A percentile compares a stretch with the other conserved stretches of the same genome.
Evolutionary conservation across 2,329 filamentous ascomycete species (phyloP).

Genomic region (Cytospora piceae): DNA sequence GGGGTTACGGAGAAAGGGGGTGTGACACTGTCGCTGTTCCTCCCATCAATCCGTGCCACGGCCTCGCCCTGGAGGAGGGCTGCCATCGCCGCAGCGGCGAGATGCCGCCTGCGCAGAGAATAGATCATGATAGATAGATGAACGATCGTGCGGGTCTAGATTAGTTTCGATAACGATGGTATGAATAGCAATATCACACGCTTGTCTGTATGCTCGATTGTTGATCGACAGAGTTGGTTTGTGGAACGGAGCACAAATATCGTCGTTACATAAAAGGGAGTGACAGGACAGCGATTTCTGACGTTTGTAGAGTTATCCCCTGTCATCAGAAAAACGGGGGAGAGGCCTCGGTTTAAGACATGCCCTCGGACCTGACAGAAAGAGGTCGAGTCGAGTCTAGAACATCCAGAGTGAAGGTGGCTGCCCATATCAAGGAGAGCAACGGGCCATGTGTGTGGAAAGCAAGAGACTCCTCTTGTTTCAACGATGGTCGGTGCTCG

Average conservation of each 20-base stretch:
- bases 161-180: neutral
- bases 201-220: neutral
- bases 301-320: slow-evolving; percentile 3
- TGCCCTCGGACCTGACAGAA: neutral
- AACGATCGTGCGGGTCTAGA: neutral
- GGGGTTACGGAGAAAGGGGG: slow-evolving; percentile 25
- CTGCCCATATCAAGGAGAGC: neutral
- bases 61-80: slow-evolving; percentile 26
- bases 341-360: slow-evolving; percentile 20
- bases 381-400: slow-evolving; percentile 3
- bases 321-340: slow-evolving; percentile 8
- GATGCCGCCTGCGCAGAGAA: slow-evolving; percentile 1
- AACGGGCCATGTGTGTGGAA: neutral
- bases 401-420: neutral
- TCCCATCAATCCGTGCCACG: neutral
- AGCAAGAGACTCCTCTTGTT: slow-evolving; percentile 20
- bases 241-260: neutral
- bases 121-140: neutral
- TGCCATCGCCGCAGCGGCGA: slow-evolving; percentile 11
- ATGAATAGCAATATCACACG: neutral
- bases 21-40: neutral
- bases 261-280: neutral
- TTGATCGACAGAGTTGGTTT: neutral
- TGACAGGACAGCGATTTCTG: slow-evolving; percentile 14
- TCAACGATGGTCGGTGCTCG: slow-evolving; percentile 11